Percentiles rank a stretch among this genome's conserved stretches.
These are phyloP conservation scores for Suillus lakei DNA, from an alignment of 768 basidiomycete genomes.

Conservation along the genomic window DNA sequence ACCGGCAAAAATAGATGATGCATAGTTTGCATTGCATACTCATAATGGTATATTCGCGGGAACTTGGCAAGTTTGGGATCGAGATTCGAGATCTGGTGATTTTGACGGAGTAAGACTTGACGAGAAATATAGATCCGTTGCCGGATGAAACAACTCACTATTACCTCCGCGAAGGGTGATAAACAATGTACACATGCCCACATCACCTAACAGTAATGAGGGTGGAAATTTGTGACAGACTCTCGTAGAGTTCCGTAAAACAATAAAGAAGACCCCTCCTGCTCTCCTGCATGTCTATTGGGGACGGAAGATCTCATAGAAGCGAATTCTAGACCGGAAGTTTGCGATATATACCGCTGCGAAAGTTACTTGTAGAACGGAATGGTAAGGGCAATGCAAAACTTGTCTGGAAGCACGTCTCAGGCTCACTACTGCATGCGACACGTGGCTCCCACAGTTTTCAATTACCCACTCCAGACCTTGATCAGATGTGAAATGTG, in stretches of 20 bases:
- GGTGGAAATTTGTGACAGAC: constrained; percentile 12
- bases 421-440: constrained; percentile 29
- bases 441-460: constrained; percentile 25
- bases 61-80: constrained; percentile 20
- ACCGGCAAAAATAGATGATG: constrained; percentile 38
- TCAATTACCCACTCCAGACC: constrained; percentile 10
- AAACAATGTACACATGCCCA: constrained; percentile 6
- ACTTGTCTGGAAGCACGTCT: no score
- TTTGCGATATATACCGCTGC: constrained; percentile 20
- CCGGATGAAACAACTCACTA: constrained; percentile 16
- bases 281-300: not conserved
- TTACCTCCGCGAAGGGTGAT: constrained; percentile 8
- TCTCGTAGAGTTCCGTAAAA: constrained; percentile 14
- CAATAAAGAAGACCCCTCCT: constrained; percentile 21
- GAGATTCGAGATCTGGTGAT: constrained; percentile 36
- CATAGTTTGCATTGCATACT: constrained; percentile 35
- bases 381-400: constrained; percentile 17
- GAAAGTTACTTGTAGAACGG: constrained; percentile 12
- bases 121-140: constrained; percentile 39
- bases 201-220: no score
- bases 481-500: not conserved
- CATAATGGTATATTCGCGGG: constrained; percentile 40
- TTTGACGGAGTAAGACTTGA: constrained; percentile 28
- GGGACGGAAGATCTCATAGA: not conserved
- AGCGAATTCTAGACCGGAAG: constrained; percentile 21